Base-by-base conservation (phyloP, 2,329 filamentous ascomycete species). In the Sarocladium kiliense region DNA sequence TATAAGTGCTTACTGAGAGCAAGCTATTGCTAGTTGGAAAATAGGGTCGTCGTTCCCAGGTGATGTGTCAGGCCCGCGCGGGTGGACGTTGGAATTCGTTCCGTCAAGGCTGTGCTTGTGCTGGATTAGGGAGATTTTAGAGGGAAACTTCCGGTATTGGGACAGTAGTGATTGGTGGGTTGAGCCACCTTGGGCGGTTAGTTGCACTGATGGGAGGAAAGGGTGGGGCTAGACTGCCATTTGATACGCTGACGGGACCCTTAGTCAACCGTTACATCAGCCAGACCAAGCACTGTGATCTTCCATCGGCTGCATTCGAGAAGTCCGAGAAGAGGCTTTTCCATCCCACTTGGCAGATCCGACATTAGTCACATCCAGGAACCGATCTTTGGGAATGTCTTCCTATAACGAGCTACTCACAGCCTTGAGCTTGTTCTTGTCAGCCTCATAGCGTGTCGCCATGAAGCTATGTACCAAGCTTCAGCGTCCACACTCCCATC, bases 221-320 rank as follows among this genome's bases (percentile, higher is more conserved):
- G 7, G 30, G 41, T 25, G 41, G 9, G 6, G 44, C 12, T 27
- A n/a, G 9, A 23, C 16, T 47, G 44, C 23, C 9, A 4, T 6
- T 9, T 21, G 4, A 44, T 39, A 14, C 12, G 36, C 36, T 32
- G 36, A 39, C 18, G 36, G 36, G n/a, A 44, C 27, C 27, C 47
- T 51, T 51, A 51, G 47, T 51, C 18, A 51, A 51, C 23, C 30
- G 26, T 51, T 51, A 51, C 47, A 51, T 51, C 47, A 51, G 47
- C 47, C 10, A 32, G 30, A 6, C n/a, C n/a, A n/a, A n/a, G n/a
- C n/a, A n/a, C n/a, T n/a, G n/a, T n/a, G n/a, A n/a, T n/a, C n/a
- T n/a, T n/a, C n/a, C n/a, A n/a, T n/a, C n/a, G n/a, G n/a, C n/a
- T n/a, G n/a, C n/a, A n/a, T n/a, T n/a, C n/a, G n/a, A n/a, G n/a